Percentiles rank a stretch among this genome's conserved stretches.
Conservation (phyloP, 148 eudicot species). For the Salicornia ramosissima region DNA sequence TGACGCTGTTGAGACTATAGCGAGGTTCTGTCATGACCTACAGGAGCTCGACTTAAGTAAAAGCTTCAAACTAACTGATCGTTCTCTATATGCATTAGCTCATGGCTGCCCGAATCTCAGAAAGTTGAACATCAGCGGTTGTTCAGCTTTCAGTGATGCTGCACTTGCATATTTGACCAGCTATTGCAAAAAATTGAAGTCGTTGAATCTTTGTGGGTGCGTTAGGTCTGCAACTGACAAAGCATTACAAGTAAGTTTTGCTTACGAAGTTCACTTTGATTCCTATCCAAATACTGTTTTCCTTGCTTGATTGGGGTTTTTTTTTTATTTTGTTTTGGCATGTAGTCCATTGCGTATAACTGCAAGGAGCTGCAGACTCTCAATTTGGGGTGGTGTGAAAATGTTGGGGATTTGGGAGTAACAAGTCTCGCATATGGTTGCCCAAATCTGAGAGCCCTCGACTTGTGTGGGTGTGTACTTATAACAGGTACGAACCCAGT, state of each 20-base stretch:
- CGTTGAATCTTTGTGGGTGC: slow-evolving; percentile 86
- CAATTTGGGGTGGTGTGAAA: slow-evolving; percentile 94
- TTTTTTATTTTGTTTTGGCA: no score
- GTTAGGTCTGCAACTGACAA: slow-evolving; percentile 81
- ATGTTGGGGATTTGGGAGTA: slow-evolving; percentile 77
- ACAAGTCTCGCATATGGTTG: slow-evolving; percentile 89
- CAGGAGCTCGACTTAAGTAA: slow-evolving; percentile 88
- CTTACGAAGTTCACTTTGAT: not conserved
- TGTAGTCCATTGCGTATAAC: slow-evolving; percentile 84
- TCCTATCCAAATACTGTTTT: not conserved
- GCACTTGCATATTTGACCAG: slow-evolving; percentile 62
- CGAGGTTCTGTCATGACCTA: slow-evolving; percentile 66
- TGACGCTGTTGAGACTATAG: slow-evolving; percentile 59
- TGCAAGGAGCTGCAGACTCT: slow-evolving; percentile 67
- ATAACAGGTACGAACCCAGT: slow-evolving; percentile 72
- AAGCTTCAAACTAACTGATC: slow-evolving; percentile 82
- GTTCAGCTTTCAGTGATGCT: slow-evolving; percentile 65
- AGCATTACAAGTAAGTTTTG: slow-evolving; percentile 63
- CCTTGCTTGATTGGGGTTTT: not conserved
- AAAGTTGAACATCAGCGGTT: slow-evolving; percentile 83
- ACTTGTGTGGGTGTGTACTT: slow-evolving; percentile 88
- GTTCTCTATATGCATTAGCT: slow-evolving; percentile 75
- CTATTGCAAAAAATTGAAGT: slow-evolving; percentile 63
- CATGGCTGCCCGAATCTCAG: slow-evolving; percentile 74
- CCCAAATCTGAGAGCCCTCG: slow-evolving; percentile 79